Conservation (phyloP, 73 alveolate species). For the Uronychia binucleata region DNA sequence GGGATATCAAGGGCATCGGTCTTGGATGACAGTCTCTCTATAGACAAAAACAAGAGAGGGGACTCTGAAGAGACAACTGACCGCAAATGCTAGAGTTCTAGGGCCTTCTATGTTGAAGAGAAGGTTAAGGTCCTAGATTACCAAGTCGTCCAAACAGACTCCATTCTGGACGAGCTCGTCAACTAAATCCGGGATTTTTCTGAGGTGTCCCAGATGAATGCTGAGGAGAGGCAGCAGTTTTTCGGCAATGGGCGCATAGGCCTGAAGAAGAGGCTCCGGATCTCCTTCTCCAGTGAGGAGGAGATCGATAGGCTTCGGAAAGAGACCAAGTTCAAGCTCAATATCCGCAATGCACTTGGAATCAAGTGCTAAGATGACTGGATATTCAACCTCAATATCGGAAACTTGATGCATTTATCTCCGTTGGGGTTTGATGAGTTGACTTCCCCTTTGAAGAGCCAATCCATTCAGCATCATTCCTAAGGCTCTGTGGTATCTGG, state of each 20-base stretch:
- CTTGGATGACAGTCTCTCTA: neutral
- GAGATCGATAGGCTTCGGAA: constrained; percentile 45
- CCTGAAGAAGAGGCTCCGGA: constrained; percentile 27
- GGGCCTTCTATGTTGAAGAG: constrained; percentile 27
- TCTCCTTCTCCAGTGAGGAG: constrained; percentile 43
- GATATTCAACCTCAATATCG: constrained; percentile 62
- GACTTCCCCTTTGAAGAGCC: constrained; percentile 55
- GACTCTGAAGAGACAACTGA: too few relatives aligned
- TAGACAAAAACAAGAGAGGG: neutral
- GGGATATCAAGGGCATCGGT: neutral
- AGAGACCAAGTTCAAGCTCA: constrained; percentile 49
- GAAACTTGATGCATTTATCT: constrained; percentile 59
- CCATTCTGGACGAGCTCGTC: constrained; percentile 2
- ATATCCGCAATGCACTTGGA: constrained; percentile 55
- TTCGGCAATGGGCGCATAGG: constrained; percentile 15
- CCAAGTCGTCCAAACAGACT: constrained; percentile 1
- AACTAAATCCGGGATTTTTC: constrained; percentile 2
- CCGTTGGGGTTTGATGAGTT: constrained; percentile 61
- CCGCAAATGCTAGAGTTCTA: neutral
- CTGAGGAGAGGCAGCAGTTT: constrained; percentile 1
- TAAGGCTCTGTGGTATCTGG: constrained; percentile 16
- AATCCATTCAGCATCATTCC: constrained; percentile 24
- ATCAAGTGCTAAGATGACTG: constrained; percentile 63
- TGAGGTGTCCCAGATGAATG: neutral
- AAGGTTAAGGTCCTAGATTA: constrained; percentile 24